A percentile compares a stretch with the other conserved stretches of the same genome.
phyloP scores from a whole-genome alignment of 306 rosid genomes.

The Bauhinia variegata region DNA sequence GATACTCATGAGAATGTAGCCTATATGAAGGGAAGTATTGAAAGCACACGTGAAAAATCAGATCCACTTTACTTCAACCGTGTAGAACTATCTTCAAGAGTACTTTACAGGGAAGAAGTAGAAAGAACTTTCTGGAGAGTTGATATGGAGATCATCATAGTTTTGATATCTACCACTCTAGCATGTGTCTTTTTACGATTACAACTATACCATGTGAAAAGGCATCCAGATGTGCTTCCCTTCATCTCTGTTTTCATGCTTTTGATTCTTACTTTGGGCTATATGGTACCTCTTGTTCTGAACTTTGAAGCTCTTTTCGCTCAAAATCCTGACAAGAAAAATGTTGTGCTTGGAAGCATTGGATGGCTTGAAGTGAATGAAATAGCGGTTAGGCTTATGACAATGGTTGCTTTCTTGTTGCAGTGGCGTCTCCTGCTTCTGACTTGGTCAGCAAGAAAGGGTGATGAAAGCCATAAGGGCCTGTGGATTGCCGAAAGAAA shows the following conservation, averaged over 20 bases:
- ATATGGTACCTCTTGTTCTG: conserved; percentile 58
- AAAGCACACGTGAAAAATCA: conserved; percentile 49
- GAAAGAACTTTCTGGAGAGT: conserved; percentile 45
- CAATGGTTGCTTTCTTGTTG: conserved; percentile 59
- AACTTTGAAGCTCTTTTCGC: conserved; percentile 64
- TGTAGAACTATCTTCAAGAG: conserved; percentile 40
- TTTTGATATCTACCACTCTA: conserved; percentile 58
- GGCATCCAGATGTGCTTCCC: conserved; percentile 51
- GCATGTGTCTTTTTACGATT: conserved; percentile 54
- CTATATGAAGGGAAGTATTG: conserved; percentile 47
- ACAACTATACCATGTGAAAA: conserved; percentile 65
- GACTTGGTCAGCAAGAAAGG: conserved; percentile 57
- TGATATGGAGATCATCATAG: conserved; percentile 61
- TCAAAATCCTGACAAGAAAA: conserved; percentile 18
- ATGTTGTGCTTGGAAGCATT: conserved; percentile 30
- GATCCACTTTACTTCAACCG: conserved; percentile 56
- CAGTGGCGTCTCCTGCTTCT: conserved; percentile 59
- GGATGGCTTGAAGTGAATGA: conserved; percentile 64
- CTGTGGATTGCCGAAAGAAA: conserved; percentile 52
- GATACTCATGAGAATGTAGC: conserved; percentile 11
- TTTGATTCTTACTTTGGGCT: conserved; percentile 46
- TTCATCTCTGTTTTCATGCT: conserved; percentile 63
- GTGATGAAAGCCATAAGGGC: conserved; percentile 20
- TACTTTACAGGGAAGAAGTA: conserved; percentile 9
- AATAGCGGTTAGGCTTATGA: conserved; percentile 46